A percentile compares a stretch with the other conserved stretches of the same genome.
phyloP scores from a whole-genome alignment of 768 basidiomycete genomes.

The Tricholoma flavovirens region DNA sequence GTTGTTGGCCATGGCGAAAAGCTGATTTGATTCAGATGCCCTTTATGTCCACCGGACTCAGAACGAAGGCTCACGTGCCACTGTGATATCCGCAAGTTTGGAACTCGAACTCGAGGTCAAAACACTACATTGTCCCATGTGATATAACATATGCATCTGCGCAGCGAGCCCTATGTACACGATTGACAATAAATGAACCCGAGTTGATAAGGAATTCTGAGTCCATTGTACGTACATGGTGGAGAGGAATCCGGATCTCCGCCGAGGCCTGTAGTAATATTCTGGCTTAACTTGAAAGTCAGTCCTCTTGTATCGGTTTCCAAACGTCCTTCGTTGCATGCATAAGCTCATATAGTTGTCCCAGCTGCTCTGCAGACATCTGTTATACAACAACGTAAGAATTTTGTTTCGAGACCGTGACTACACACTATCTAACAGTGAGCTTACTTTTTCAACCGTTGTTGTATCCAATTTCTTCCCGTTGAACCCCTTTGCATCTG shows the following conservation, averaged over 20 bases:
- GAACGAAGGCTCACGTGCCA: neutral
- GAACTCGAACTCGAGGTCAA: no score
- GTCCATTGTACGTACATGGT: neutral
- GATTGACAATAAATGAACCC: no score
- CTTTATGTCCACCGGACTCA: neutral
- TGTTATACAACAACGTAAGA: constrained; percentile 21
- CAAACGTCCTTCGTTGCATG: constrained; percentile 84
- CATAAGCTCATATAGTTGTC: constrained; percentile 94
- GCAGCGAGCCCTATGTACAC: no score
- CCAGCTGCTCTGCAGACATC: constrained; percentile 90
- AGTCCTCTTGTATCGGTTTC: constrained; percentile 46
- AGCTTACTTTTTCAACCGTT: constrained; percentile 66
- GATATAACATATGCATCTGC: neutral
- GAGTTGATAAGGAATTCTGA: no score
- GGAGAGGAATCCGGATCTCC: no score
- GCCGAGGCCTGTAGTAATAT: no score
- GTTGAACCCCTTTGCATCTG: constrained; percentile 40
- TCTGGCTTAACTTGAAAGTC: no score
- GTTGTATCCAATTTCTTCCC: constrained; percentile 69
- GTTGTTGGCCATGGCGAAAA: constrained; percentile 30
- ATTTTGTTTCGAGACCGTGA: no score
- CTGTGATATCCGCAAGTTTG: no score
- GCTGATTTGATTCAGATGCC: neutral
- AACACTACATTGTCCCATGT: no score
- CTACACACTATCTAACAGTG: no score